Evolutionary conservation across 2,329 filamentous ascomycete species (phyloP), one percentile per base, ranked within the genome.

Genomic region (Penicillium sp.): DNA sequence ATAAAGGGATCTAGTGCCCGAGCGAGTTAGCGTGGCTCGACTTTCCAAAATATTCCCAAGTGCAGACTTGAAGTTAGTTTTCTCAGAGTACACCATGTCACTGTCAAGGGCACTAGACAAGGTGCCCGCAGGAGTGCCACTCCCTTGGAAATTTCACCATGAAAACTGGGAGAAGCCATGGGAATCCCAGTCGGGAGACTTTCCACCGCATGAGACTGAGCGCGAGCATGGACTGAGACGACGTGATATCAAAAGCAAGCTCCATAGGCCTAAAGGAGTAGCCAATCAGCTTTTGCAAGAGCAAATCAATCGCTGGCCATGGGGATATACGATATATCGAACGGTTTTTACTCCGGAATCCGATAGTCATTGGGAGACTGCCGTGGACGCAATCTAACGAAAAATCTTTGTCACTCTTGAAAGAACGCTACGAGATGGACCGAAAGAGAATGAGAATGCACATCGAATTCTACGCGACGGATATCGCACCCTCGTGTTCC

Each of bases 131-230:
- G 34, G 34, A 19, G 34, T 37, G 11, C 34, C n/a, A 37, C 34
- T 44, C n/a, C 28, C 42, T 16, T 44, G 42, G 42, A 44, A 44
- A 31, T 44, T 44, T 18, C 42, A 44, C 24, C 42, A 44, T 19
- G 42, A 44, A 31, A 26, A 16, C 21, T 29, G 42, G 42, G 42
- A 44, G 24, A 29, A 26, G 14, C 42, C 23, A 29, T 44, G 42
- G 42, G 19, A 44, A 13, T 44, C 42, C n/a, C 42, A 44, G 13
- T 44, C 42, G n/a, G 42, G 42, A 6, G 42, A 44, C 13, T 44
- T 44, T 21, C 42, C 42, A 24, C 19, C 42, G 4, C 6, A 44
- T 4, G 42, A 44, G 16, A 44, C 24, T 29, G 42, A 44, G n/a
- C 24, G 3, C 16, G 24, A 44, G 18, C 42, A 44, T 31, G 28